A percentile compares a stretch with the other conserved stretches of the same genome.
Conservation (phyloP, 2,329 filamentous ascomycete genomes). For the Clarireedia homoeocarpa region DNA sequence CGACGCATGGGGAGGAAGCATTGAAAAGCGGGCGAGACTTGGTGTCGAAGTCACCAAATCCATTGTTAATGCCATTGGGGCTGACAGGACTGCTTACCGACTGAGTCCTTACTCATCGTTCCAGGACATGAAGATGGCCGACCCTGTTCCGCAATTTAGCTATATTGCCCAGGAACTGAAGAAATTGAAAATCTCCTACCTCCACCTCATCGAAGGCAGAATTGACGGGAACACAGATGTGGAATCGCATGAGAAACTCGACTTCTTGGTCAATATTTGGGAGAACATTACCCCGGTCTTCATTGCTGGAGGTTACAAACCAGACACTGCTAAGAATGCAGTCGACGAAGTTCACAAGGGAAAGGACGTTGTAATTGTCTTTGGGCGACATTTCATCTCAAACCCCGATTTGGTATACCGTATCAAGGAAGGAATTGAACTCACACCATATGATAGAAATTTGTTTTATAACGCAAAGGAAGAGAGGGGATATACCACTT, state of each 20-base stretch:
- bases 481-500: slow-evolving; percentile 32
- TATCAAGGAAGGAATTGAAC: slow-evolving; percentile 31
- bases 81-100: slow-evolving; percentile 46
- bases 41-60: slow-evolving; percentile 45
- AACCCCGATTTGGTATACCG: slow-evolving; percentile 39
- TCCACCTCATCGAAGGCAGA: slow-evolving; percentile 52
- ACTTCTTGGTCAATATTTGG: slow-evolving; percentile 40
- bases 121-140: slow-evolving; percentile 55
- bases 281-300: slow-evolving; percentile 37
- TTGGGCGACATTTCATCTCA: slow-evolving; percentile 37
- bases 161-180: slow-evolving; percentile 46
- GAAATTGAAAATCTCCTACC: slow-evolving; percentile 47
- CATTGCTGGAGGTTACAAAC: slow-evolving; percentile 40
- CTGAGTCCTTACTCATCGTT: slow-evolving; percentile 53
- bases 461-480: slow-evolving; percentile 30
- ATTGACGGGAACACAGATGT: slow-evolving; percentile 30
- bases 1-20: slow-evolving; percentile 43
- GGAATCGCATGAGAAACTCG: slow-evolving; percentile 33
- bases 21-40: slow-evolving; percentile 44
- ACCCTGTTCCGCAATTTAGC: slow-evolving; percentile 56
- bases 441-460: slow-evolving; percentile 34
- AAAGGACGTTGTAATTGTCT: slow-evolving; percentile 34
- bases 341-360: slow-evolving; percentile 31
- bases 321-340: slow-evolving; percentile 32
- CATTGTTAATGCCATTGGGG: slow-evolving; percentile 41